phyloP scores from a whole-genome alignment of 495 filamentous ascomycete genomes.

The Staphylotrichum longicolle region DNA sequence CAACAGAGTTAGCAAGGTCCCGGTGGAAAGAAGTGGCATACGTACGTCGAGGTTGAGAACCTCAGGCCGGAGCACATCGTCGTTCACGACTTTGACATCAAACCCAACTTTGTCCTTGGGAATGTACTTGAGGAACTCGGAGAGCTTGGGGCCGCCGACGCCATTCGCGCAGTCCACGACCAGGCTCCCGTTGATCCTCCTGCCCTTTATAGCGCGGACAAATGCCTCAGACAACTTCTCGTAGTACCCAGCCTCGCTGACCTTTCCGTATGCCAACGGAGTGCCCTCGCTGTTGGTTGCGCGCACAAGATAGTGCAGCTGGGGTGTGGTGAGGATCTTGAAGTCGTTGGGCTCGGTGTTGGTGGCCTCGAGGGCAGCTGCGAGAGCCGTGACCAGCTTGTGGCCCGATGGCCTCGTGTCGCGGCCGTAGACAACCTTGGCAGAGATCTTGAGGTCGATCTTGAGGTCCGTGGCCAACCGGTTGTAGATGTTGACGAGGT shows the following conservation, averaged over 20 bases:
- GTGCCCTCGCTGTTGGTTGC: conserved; percentile 89
- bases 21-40: conserved; percentile 6
- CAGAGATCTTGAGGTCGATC: conserved; percentile 66
- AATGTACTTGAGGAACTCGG: conserved; percentile 80
- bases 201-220: conserved; percentile 71
- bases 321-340: conserved; percentile 88
- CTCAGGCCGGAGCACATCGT: conserved; percentile 84
- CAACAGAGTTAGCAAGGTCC: conserved; percentile 18
- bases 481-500: conserved; percentile 70
- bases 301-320: conserved; percentile 93
- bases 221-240: conserved; percentile 83
- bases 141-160: conserved; percentile 89
- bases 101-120: conserved; percentile 62
- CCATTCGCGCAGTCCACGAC: conserved; percentile 96
- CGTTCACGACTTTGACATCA: conserved; percentile 85
- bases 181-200: conserved; percentile 65
- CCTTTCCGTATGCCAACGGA: conserved; percentile 77
- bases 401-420: conserved; percentile 92
- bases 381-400: conserved; percentile 71
- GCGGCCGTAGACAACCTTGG: conserved; percentile 82
- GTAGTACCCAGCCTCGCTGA: conserved; percentile 90
- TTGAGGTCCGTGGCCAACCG: conserved; percentile 68
- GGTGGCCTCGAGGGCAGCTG: conserved; percentile 71
- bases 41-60: conserved; percentile 81
- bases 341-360: conserved; percentile 72